Base-by-base conservation (phyloP, 148 eudicot genomes). In the Silene uniflora region DNA sequence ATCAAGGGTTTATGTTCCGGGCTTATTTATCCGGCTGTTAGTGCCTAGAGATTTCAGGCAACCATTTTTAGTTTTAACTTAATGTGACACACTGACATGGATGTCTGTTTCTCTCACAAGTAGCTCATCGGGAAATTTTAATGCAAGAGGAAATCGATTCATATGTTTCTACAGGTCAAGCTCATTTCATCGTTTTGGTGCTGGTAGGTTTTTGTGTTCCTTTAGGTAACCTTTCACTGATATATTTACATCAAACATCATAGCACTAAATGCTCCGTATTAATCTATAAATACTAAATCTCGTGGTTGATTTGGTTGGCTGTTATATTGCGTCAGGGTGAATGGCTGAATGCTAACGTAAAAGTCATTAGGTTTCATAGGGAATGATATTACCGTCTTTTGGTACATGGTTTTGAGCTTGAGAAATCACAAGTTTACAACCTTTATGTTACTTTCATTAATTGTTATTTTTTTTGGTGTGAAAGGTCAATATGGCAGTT, bases 71-170 rank as follows among this genome's bases (percentile, higher is more conserved):
- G 39, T 3, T 35, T 5, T 35, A 35, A 35, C 39, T 35, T 35
- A 27, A 27, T 27, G 29, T 27, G 29, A 27, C n/a, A n/a, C n/a
- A n/a, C n/a, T n/a, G n/a, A n/a, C 29, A 27, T 27, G 29, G 2
- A 27, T 27, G 29, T 27, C 29, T 27, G 29, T 27, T 27, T 27
- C 29, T 27, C 29, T 27, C 29, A 27, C 29, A 27, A 27, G 29
- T 2, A 27, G 29, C 29, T 27, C 29, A 27, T 27, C 29, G 29
- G 39, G 39, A 35, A 35, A 35, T 3, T 35, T 35, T n/a, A 49
- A 94, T 94, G 97, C 93, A 91, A 76, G 80, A 80, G 79, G 96
- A 91, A 84, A 89, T 94, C 47, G 88, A 90, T 82, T 79, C 87
- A 5, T 77, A 88, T 71, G 73, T 87, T 65, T 88, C 88, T 66